Evolutionary conservation across 1,284 basidiomycete species (phyloP).

Genomic region (Schizophyllum commune): DNA sequence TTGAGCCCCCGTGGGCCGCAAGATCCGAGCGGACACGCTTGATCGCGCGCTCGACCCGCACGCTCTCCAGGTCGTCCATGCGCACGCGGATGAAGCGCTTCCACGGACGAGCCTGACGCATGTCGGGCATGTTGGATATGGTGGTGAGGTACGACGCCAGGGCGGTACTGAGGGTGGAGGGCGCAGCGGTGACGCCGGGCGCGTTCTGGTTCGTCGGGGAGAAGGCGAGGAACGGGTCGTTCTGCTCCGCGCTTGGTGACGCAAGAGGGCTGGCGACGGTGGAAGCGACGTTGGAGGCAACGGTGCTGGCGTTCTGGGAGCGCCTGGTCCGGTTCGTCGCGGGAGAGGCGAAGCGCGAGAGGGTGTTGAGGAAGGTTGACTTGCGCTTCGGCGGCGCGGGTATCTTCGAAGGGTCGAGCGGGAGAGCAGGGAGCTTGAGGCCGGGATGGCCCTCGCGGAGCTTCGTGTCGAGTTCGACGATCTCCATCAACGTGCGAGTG

Average conservation of each 20-base stretch:
- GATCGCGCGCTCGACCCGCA: conserved; percentile 79
- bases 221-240: conserved; percentile 53
- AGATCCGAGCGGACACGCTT: conserved; percentile 81
- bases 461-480: conserved; percentile 71
- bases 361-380: conserved; percentile 73
- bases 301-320: conserved; percentile 22
- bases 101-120: conserved; percentile 68
- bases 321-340: conserved; percentile 36
- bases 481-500: conserved; percentile 66
- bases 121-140: conserved; percentile 55
- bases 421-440: conserved; percentile 50
- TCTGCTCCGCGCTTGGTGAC: conserved; percentile 47
- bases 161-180: conserved; percentile 50
- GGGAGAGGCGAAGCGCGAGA: conserved; percentile 70
- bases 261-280: conserved; percentile 35
- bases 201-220: conserved; percentile 15
- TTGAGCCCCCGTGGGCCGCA: conserved; percentile 49
- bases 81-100: conserved; percentile 80
- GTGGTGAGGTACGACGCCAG: conserved; percentile 76
- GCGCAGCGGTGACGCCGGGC: conserved; percentile 13
- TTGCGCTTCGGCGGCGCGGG: conserved; percentile 58
- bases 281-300: conserved; percentile 28
- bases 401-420: conserved; percentile 45
- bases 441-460: conserved; percentile 51
- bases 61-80: conserved; percentile 80